These are phyloP conservation scores for Acacia concinna DNA, from an alignment of 331 rosid genomes.

Conservation along the genomic window DNA sequence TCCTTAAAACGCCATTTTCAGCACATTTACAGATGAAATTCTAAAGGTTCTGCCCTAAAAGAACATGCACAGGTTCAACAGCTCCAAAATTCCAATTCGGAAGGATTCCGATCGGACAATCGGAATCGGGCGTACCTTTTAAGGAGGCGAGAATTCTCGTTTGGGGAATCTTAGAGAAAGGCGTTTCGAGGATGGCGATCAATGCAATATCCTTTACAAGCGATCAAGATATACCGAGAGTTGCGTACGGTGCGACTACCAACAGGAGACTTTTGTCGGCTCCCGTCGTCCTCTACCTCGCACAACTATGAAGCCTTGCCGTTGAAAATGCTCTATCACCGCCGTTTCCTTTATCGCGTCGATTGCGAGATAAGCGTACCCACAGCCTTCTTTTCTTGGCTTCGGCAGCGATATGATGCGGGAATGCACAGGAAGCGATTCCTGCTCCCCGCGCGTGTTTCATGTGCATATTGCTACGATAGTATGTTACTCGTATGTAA, in stretches of 20 bases:
- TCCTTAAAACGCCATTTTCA: slow-evolving; percentile 1
- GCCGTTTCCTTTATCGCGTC: slow-evolving; percentile 32
- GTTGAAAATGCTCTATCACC: slow-evolving; percentile 4
- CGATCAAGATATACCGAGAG: not conserved
- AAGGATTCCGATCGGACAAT: not conserved
- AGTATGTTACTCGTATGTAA: too few relatives aligned
- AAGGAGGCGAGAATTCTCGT: not conserved
- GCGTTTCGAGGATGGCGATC: slow-evolving; percentile 10
- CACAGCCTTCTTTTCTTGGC: not conserved
- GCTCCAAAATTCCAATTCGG: slow-evolving; percentile 11
- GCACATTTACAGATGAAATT: not conserved
- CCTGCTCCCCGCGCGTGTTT: not conserved
- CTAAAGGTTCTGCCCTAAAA: not conserved
- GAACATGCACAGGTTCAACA: not conserved
- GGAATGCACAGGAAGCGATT: not conserved
- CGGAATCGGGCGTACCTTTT: slow-evolving; percentile 7
- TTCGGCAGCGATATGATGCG: not conserved
- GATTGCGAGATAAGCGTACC: slow-evolving; percentile 11
- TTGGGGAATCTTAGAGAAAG: slow-evolving; percentile 15
- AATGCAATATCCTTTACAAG: slow-evolving; percentile 16
- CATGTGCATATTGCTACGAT: too few relatives aligned
- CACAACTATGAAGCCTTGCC: not conserved
- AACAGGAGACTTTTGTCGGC: slow-evolving; percentile 25
- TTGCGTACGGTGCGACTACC: slow-evolving; percentile 26
- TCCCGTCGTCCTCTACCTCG: slow-evolving; percentile 30